Evolutionary conservation across 306 rosid species (phyloP).

Genomic region (Cicer arietinum): DNA sequence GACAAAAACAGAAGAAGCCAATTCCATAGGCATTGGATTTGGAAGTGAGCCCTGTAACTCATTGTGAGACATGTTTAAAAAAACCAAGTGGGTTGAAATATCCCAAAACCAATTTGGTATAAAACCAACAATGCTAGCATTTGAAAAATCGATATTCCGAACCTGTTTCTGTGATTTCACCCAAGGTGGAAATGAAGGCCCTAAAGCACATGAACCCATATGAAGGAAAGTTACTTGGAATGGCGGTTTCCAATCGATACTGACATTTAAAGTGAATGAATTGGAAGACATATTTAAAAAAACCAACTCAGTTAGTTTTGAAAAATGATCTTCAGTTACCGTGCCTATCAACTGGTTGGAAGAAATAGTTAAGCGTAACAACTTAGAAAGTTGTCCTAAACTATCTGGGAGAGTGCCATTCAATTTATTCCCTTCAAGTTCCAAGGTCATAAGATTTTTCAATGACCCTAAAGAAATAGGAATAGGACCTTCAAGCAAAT

Average conservation of each 20-base stretch:
- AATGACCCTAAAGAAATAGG: conserved; percentile 1
- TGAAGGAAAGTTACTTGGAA: background rate
- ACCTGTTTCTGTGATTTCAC: background rate
- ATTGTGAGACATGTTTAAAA: background rate
- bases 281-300: background rate
- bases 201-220: background rate
- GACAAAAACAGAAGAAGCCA: background rate
- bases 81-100: background rate
- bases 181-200: conserved; percentile 4
- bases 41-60: background rate
- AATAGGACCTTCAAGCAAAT: background rate
- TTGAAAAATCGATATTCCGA: background rate
- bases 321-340: background rate
- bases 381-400: background rate
- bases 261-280: background rate
- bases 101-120: conserved; percentile 1
- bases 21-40: background rate
- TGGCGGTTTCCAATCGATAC: background rate
- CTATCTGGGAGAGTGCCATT: background rate
- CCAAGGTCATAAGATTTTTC: background rate
- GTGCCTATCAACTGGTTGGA: background rate
- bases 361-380: background rate
- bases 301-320: background rate
- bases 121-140: background rate
- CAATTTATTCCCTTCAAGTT: background rate